phyloP scores from a whole-genome alignment of 768 basidiomycete genomes.

The Pleurotus sapidus region DNA sequence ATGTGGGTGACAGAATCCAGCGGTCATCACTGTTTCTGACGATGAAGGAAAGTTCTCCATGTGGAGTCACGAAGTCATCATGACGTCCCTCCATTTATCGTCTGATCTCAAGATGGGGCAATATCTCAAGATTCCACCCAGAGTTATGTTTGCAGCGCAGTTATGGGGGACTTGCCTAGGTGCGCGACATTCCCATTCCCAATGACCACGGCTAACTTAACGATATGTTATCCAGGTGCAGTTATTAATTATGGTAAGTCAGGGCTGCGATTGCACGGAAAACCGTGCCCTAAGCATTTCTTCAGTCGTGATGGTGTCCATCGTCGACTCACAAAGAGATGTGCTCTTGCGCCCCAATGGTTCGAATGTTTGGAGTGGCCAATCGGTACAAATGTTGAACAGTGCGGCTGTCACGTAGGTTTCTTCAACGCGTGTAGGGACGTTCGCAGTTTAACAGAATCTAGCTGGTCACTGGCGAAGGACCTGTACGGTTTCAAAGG shows the following conservation, averaged over 20 bases:
- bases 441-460: conserved; percentile 47
- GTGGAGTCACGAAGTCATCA: conserved; percentile 65
- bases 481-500: conserved; percentile 51
- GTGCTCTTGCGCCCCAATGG: conserved; percentile 49
- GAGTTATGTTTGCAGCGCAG: conserved; percentile 62
- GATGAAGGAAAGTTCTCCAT: conserved; percentile 47
- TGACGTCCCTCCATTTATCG: conserved; percentile 49
- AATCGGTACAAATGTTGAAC: conserved; percentile 49
- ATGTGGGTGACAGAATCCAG: conserved; percentile 33
- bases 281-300: too few relatives aligned
- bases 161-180: conserved; percentile 60
- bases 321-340: conserved; percentile 51
- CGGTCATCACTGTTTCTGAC: background rate
- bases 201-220: background rate
- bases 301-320: conserved; percentile 55
- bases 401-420: conserved; percentile 48
- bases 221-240: conserved; percentile 15
- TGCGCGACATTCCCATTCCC: background rate
- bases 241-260: conserved; percentile 34
- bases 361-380: conserved; percentile 50
- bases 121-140: conserved; percentile 66
- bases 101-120: conserved; percentile 72
- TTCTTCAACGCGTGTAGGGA: background rate
- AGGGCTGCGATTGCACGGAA: too few relatives aligned
- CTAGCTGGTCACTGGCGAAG: conserved; percentile 60